Evolutionary conservation across 2,329 filamentous ascomycete genomes (phyloP).

Genomic region (Alternaria gansuensis): DNA sequence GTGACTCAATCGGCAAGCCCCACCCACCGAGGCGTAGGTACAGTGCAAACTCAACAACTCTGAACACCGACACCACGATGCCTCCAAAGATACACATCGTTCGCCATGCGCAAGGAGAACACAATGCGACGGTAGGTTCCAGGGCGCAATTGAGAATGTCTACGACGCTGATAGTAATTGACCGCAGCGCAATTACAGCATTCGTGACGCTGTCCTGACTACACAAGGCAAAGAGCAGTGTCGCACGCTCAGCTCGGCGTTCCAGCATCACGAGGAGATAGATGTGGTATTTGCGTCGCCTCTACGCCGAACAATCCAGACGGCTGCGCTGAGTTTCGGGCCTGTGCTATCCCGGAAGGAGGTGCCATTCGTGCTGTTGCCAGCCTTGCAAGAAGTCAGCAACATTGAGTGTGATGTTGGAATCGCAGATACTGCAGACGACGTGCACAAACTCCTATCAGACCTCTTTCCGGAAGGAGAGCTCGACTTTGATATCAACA

Average conservation of each 20-base stretch:
- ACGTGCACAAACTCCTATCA: slow-evolving; percentile 54
- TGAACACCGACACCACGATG: slow-evolving; percentile 29
- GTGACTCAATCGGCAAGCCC: slow-evolving; percentile 22
- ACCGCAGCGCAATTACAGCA: slow-evolving; percentile 69
- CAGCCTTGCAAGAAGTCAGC: slow-evolving; percentile 81
- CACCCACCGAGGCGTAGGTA: slow-evolving; percentile 10
- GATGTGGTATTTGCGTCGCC: slow-evolving; percentile 80
- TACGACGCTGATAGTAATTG: not conserved
- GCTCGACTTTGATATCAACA: slow-evolving; percentile 57
- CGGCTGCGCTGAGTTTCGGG: slow-evolving; percentile 74
- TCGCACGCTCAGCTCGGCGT: slow-evolving; percentile 66
- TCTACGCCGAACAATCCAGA: slow-evolving; percentile 81
- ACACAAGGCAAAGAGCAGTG: slow-evolving; percentile 80
- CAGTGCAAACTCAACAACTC: slow-evolving; percentile 15
- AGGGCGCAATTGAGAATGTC: not conserved
- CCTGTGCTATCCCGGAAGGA: slow-evolving; percentile 51
- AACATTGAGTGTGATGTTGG: slow-evolving; percentile 80
- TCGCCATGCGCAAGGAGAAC: slow-evolving; percentile 77
- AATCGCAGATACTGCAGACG: slow-evolving; percentile 50
- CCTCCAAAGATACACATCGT: slow-evolving; percentile 60
- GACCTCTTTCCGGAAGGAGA: slow-evolving; percentile 65
- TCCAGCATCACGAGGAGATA: slow-evolving; percentile 67
- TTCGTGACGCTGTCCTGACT: slow-evolving; percentile 83
- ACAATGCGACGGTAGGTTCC: slow-evolving; percentile 65
- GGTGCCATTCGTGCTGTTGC: slow-evolving; percentile 68